phyloP scores from a whole-genome alignment of 2,329 filamentous ascomycete species.

The Ceratocystis lukuohia region DNA sequence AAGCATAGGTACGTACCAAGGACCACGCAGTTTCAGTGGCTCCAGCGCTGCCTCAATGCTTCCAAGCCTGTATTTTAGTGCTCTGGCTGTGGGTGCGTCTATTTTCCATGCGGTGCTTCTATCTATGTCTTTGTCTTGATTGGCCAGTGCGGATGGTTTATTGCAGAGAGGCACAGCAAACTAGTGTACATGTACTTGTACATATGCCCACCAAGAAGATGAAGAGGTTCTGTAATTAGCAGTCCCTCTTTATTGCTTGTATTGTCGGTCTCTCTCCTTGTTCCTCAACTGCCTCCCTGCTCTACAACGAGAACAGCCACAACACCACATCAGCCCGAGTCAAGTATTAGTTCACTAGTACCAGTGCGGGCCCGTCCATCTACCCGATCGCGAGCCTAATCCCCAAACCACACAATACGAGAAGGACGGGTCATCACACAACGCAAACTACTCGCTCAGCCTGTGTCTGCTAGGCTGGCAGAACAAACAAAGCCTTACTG shows the following conservation, averaged over 20 bases:
- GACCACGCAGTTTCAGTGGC: not conserved
- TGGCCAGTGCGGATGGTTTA: not conserved
- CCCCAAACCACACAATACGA: not conserved
- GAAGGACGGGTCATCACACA: not conserved
- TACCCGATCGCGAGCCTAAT: not conserved
- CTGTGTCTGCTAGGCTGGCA: not conserved
- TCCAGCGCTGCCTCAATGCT: not conserved
- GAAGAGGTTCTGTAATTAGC: not conserved
- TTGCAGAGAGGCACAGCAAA: conserved; percentile 1
- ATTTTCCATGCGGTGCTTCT: not conserved
- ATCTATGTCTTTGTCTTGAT: not conserved
- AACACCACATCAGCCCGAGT: too few relatives aligned
- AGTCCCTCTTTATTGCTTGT: not conserved
- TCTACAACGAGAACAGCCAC: not conserved
- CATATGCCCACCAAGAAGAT: too few relatives aligned
- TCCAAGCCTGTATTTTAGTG: not conserved
- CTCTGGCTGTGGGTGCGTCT: not conserved
- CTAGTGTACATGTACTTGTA: not conserved
- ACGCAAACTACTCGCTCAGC: not conserved
- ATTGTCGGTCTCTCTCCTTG: not conserved
- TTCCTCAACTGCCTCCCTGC: not conserved
- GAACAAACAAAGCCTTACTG: not conserved
- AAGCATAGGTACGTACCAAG: not conserved
- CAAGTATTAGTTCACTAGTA: too few relatives aligned
- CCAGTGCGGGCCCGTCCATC: not conserved